Percentiles rank a stretch among this genome's conserved stretches.
These are phyloP conservation scores for Colletotrichum gigasporum DNA, from an alignment of 2,329 filamentous ascomycete genomes.

Conservation along the genomic window DNA sequence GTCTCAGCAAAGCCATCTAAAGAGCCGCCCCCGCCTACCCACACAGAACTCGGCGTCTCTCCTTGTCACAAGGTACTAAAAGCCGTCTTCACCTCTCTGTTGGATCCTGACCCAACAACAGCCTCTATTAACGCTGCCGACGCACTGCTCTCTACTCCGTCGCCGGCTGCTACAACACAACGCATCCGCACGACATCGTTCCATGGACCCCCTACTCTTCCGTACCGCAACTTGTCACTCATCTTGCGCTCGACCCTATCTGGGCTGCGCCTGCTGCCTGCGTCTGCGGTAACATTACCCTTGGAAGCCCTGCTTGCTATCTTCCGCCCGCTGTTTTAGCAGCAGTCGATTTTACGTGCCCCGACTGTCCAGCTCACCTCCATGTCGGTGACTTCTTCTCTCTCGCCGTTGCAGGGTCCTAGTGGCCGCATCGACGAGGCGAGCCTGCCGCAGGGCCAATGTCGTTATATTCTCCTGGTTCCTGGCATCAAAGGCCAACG, in stretches of 20 bases:
- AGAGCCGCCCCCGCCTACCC: conserved; percentile 6
- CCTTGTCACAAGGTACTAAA: not conserved
- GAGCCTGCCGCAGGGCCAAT: conserved; percentile 65
- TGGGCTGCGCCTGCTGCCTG: not conserved
- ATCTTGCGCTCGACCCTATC: not conserved
- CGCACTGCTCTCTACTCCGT: not conserved
- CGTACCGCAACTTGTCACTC: not conserved
- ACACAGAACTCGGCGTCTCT: not conserved
- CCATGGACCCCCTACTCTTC: conserved; percentile 15
- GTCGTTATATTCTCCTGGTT: conserved; percentile 66
- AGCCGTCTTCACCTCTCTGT: not conserved
- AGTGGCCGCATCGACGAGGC: conserved; percentile 48
- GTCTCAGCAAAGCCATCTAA: conserved; percentile 8
- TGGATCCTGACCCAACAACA: no score
- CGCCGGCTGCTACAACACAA: not conserved
- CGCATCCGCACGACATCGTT: not conserved
- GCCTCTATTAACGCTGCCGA: no score
- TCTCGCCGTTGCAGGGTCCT: conserved; percentile 38
- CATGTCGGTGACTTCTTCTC: conserved; percentile 40
- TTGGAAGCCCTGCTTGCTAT: not conserved
- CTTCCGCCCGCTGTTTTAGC: conserved; percentile 18
- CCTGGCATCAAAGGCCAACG: conserved; percentile 67
- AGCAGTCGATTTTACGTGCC: not conserved
- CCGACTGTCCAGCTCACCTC: not conserved
- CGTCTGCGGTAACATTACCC: not conserved